phyloP scores from a whole-genome alignment of 495 filamentous ascomycete species.

The Daldinia caldariorum region DNA sequence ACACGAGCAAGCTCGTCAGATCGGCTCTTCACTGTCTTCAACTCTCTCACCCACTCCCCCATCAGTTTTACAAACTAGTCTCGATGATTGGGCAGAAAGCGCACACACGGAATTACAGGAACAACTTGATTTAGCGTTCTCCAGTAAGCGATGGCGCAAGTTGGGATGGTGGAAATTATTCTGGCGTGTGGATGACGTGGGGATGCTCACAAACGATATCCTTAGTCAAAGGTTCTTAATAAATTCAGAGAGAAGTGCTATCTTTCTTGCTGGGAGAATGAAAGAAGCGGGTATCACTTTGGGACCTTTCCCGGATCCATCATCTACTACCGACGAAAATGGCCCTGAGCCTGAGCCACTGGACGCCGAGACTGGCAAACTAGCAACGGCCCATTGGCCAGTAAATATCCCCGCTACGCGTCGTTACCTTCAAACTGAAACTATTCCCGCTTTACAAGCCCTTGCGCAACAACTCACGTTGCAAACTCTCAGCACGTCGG shows the following conservation, averaged over 20 bases:
- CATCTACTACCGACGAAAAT: conserved; percentile 10
- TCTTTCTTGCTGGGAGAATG: conserved; percentile 84
- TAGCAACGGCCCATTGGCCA: conserved; percentile 49
- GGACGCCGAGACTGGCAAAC: conserved; percentile 12
- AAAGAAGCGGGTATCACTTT: conserved; percentile 64
- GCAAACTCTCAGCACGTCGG: conserved; percentile 73
- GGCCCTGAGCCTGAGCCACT: not conserved
- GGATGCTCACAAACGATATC: conserved; percentile 80
- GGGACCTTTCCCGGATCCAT: conserved; percentile 54
- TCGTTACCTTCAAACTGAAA: conserved; percentile 65
- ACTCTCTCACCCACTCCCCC: conserved; percentile 58
- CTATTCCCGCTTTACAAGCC: conserved; percentile 79
- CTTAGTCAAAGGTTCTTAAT: conserved; percentile 77
- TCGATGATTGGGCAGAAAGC: conserved; percentile 77
- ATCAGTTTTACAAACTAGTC: conserved; percentile 61
- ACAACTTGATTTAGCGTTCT: conserved; percentile 78
- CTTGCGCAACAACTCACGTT: conserved; percentile 80
- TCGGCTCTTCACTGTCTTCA: conserved; percentile 41
- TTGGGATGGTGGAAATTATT: conserved; percentile 95
- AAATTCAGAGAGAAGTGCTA: conserved; percentile 74
- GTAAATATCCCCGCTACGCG: conserved; percentile 67
- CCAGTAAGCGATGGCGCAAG: conserved; percentile 73
- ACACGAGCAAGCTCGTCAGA: conserved; percentile 57
- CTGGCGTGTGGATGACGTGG: conserved; percentile 92
- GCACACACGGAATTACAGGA: conserved; percentile 85